Conservation (phyloP, 176 grass and related monocot genomes). For the Hordeum marinum region DNA sequence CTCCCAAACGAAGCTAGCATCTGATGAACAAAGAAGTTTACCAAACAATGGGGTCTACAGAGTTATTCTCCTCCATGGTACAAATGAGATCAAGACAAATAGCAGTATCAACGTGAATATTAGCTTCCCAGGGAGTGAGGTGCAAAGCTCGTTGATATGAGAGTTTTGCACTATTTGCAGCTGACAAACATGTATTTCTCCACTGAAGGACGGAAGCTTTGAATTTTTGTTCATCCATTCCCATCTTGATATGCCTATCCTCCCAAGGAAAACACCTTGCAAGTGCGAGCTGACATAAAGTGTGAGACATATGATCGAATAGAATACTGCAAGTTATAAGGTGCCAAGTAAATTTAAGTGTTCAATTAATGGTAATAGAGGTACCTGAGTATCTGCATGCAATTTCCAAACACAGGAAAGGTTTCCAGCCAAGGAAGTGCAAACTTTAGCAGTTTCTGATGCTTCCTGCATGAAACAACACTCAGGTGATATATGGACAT, state of each 20-base stretch:
- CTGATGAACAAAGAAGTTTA: slow-evolving; percentile 36
- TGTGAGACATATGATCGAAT: not conserved
- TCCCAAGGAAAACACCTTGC: slow-evolving; percentile 86
- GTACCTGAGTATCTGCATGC: slow-evolving; percentile 73
- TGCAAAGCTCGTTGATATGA: slow-evolving; percentile 76
- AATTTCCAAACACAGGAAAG: slow-evolving; percentile 91
- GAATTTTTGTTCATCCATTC: slow-evolving; percentile 45
- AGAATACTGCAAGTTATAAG: slow-evolving; percentile 18
- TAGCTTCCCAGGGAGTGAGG: slow-evolving; percentile 84
- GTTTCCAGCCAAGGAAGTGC: slow-evolving; percentile 63
- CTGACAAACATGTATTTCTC: slow-evolving; percentile 58
- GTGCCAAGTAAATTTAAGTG: slow-evolving; percentile 18
- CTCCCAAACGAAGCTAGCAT: slow-evolving; percentile 2
- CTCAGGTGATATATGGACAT: not conserved
- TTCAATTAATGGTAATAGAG: not conserved
- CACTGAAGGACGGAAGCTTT: slow-evolving; percentile 56
- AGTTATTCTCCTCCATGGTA: slow-evolving; percentile 40
- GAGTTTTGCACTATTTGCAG: slow-evolving; percentile 63
- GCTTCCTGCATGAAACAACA: slow-evolving; percentile 62
- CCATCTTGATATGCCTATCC: slow-evolving; percentile 27
- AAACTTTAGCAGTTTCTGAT: slow-evolving; percentile 60
- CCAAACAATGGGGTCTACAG: slow-evolving; percentile 44
- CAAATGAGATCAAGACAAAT: slow-evolving; percentile 68
- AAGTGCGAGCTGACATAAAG: slow-evolving; percentile 57
- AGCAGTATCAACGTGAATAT: slow-evolving; percentile 86